Percentiles rank a stretch among this genome's conserved stretches.
Conservation (phyloP, 208 protist genomes). For the Tritrichomonas musculus region DNA sequence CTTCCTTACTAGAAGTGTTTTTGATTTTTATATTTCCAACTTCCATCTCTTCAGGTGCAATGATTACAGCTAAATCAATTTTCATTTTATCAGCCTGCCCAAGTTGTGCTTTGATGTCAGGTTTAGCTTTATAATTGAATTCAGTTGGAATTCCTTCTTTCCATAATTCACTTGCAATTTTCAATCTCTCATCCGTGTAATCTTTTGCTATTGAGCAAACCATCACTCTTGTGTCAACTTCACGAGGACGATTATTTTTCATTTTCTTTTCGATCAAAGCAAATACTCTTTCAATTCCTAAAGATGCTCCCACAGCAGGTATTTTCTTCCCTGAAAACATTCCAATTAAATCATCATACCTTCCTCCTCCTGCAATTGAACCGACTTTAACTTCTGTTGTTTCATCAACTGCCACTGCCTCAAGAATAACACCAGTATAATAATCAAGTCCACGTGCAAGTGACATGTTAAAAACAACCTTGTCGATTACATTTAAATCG, state of each 20-base stretch:
- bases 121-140: constrained; percentile 54
- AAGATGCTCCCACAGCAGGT: constrained; percentile 65
- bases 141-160: constrained; percentile 50
- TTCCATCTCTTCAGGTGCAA: constrained; percentile 62
- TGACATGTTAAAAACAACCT: constrained; percentile 31
- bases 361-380: constrained; percentile 66
- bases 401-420: too few species aligned
- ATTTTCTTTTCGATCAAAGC: constrained; percentile 55
- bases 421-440: constrained; percentile 76
- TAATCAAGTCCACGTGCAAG: constrained; percentile 72
- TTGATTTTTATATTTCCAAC: constrained; percentile 55
- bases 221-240: constrained; percentile 56
- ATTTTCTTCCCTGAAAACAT: constrained; percentile 60
- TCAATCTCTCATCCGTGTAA: constrained; percentile 52
- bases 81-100: constrained; percentile 40
- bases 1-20: too few species aligned
- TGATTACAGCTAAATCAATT: constrained; percentile 55
- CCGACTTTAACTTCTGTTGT: constrained; percentile 46
- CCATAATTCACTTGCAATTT: constrained; percentile 58
- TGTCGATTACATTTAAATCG: constrained; percentile 38
- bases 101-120: constrained; percentile 54
- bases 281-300: constrained; percentile 74
- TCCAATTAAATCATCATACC: constrained; percentile 71
- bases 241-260: neutral
- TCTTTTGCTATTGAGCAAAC: constrained; percentile 47